phyloP scores from a whole-genome alignment of 177 flowering plant genomes.

The Vitis hybrid region DNA sequence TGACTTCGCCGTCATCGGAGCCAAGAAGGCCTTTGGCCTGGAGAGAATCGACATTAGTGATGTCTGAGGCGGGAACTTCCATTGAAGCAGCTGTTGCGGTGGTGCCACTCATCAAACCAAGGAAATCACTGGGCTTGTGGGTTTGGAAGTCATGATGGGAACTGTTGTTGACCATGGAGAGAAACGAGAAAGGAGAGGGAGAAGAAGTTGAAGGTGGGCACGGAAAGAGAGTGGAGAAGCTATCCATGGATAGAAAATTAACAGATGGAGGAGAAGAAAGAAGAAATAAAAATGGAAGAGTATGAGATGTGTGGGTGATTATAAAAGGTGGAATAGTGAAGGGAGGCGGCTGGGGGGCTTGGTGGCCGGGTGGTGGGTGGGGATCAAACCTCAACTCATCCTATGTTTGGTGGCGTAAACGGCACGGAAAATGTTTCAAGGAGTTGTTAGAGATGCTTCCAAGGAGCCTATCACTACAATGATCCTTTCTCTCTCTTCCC shows the following conservation, averaged over 20 bases:
- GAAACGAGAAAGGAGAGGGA: slow-evolving; percentile 12
- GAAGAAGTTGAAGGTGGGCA: slow-evolving; percentile 16
- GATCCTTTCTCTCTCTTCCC: no score
- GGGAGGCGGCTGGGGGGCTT: slow-evolving; percentile 16
- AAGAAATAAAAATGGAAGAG: neutral
- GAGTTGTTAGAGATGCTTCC: neutral
- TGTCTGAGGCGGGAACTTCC: neutral
- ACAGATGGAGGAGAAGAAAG: neutral
- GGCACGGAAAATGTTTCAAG: slow-evolving; percentile 18
- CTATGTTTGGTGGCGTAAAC: slow-evolving; percentile 17
- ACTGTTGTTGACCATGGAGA: slow-evolving; percentile 13
- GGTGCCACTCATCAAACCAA: slow-evolving; percentile 14
- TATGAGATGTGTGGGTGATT: neutral
- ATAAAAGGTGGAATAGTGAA: neutral
- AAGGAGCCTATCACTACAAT: neutral
- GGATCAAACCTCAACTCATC: neutral
- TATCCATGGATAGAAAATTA: slow-evolving; percentile 23
- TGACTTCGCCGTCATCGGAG: neutral
- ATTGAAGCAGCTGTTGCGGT: neutral
- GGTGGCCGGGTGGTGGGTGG: no score
- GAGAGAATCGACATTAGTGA: no score
- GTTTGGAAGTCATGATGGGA: neutral
- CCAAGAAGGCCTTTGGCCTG: no score
- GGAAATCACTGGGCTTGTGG: slow-evolving; percentile 17
- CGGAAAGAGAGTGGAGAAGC: slow-evolving; percentile 9